phyloP scores from a whole-genome alignment of 1,284 basidiomycete species.

The Phenoliferia sp. region DNA sequence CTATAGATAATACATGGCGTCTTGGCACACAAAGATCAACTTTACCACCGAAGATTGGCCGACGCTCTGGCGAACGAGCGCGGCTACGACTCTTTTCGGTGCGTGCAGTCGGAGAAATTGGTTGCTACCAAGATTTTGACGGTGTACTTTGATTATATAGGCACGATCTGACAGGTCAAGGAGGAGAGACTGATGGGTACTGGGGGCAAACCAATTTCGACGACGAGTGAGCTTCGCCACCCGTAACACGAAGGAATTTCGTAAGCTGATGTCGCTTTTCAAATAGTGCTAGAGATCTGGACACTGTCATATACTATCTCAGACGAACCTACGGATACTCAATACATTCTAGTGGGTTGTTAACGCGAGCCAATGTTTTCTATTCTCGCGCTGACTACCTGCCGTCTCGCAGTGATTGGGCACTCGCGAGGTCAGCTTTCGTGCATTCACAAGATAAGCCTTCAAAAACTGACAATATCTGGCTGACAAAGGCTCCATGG shows the following conservation, averaged over 20 bases:
- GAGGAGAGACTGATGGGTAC: slow-evolving; percentile 1
- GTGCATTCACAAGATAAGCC: neutral
- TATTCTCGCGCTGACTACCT: neutral
- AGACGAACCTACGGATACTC: neutral
- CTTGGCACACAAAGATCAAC: slow-evolving; percentile 10
- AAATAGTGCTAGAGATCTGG: neutral
- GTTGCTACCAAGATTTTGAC: neutral
- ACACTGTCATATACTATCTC: neutral
- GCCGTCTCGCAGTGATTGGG: neutral
- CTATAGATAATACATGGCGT: slow-evolving; percentile 9
- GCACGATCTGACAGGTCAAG: slow-evolving; percentile 4
- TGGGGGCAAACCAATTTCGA: slow-evolving; percentile 3
- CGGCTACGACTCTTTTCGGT: slow-evolving; percentile 8
- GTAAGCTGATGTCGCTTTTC: neutral
- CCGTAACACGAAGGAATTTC: neutral
- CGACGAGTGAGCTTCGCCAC: neutral
- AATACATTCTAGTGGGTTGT: neutral
- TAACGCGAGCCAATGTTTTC: neutral
- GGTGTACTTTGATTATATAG: neutral
- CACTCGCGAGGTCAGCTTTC: neutral
- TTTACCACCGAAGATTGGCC: slow-evolving; percentile 4
- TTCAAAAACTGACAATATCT: neutral
- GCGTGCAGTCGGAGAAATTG: neutral
- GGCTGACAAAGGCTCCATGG: neutral
- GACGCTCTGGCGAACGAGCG: slow-evolving; percentile 1